phyloP scores from a whole-genome alignment of 768 basidiomycete species.

The Leccinum boreale region DNA sequence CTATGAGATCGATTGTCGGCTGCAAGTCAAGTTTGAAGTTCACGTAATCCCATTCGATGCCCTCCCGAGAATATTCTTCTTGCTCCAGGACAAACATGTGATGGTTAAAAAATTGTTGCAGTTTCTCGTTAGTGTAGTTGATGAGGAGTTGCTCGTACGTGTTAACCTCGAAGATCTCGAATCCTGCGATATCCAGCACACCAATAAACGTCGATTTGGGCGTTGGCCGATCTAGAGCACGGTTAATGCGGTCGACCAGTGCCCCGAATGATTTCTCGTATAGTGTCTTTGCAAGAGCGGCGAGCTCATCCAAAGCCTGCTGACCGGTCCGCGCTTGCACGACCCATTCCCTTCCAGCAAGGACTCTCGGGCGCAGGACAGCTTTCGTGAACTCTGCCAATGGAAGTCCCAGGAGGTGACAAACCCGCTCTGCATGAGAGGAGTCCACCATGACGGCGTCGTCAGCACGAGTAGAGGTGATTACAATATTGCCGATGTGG shows the following conservation, averaged over 20 bases:
- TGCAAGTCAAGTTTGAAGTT: conserved; percentile 98
- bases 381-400: conserved; percentile 86
- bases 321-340: conserved; percentile 87
- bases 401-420: conserved; percentile 87
- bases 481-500: conserved; percentile 90
- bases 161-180: conserved; percentile 94
- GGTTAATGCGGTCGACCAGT: conserved; percentile 93
- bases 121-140: conserved; percentile 98
- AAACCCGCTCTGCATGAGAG: conserved; percentile 84
- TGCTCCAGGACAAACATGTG: conserved; percentile 99
- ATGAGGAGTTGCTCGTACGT: conserved; percentile 97
- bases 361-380: conserved; percentile 82
- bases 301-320: conserved; percentile 91
- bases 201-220: conserved; percentile 94
- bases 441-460: conserved; percentile 76
- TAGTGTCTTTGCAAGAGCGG: conserved; percentile 87
- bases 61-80: conserved; percentile 95
- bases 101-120: conserved; percentile 98
- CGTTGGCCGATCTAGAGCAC: conserved; percentile 88
- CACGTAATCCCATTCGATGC: conserved; percentile 96
- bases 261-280: conserved; percentile 97
- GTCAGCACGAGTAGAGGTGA: conserved; percentile 75
- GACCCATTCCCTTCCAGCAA: conserved; percentile 97
- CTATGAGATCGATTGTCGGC: conserved; percentile 98
- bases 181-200: conserved; percentile 98